Base-by-base conservation (phyloP, 805 yeast genomes). In the Pichia manshurica region DNA sequence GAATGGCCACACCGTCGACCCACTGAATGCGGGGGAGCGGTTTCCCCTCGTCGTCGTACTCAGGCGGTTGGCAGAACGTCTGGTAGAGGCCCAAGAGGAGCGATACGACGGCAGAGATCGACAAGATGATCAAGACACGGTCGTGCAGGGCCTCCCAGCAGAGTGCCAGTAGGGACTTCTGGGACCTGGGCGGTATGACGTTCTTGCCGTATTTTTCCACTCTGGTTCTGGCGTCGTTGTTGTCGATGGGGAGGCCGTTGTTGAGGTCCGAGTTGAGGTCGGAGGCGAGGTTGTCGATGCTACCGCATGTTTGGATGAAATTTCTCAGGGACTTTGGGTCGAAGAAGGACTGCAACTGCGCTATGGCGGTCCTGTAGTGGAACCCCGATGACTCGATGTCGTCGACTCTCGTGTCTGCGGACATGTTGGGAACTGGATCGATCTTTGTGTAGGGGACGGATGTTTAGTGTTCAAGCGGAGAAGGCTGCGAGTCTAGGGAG, bases 1-100 rank as follows among this genome's bases (percentile, higher is more conserved):
- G 78, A 61, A 93, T 93, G 36, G 99, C 99, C 34, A 90, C 96
- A 56, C 99, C 99, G 71, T 93, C 99, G 42, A 95, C 96, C 97
- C 98, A 93, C 59, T 91, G 96, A 29, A 93, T 95, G 58, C 81
- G 78, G 16, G 97, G 96, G 47, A 81, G 64, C 19, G 79, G 72
- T 20, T 79, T 73, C 23, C 96, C 96, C 53, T 87, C 87, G 5
- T 77, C 80, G 63, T 91, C 96, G 57, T 77, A 77, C 60, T 79
- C 80, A 0, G 87, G 73, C 0, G 84, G 89, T 54, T 85, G 86
- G 37, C 95, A 96, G 68, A 89, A 84, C 2, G 95, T 82, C 66
- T 93, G 95, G 63, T 93, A 93, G 7, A 93, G 72, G 0, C 99
- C 99, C 43, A 93, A 69, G 0, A 95, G 91, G 44, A 93, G 74